Evolutionary conservation across 2,329 filamentous ascomycete genomes (phyloP).

Genomic region (Rhynchosporium agropyri): DNA sequence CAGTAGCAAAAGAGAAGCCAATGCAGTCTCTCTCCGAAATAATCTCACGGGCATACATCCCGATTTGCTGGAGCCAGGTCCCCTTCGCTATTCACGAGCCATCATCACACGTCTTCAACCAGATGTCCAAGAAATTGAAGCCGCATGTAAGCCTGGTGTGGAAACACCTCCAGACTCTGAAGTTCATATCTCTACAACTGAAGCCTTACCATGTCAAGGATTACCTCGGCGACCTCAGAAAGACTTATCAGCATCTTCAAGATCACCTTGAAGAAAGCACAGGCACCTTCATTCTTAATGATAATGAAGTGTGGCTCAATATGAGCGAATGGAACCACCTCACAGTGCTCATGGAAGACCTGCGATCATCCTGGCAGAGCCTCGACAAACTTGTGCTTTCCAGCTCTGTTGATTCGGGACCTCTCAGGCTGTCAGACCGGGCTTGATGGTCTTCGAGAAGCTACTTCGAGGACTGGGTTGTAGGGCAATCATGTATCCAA

Average conservation of each 20-base stretch:
- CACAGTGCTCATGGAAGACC: constrained; percentile 18
- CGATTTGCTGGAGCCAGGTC: constrained; percentile 36
- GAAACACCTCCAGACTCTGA: constrained; percentile 33
- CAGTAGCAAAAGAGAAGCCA: constrained; percentile 16
- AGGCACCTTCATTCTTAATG: constrained; percentile 15
- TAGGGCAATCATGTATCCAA: constrained; percentile 33
- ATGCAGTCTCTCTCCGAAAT: constrained; percentile 28
- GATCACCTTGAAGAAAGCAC: constrained; percentile 20
- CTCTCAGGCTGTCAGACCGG: constrained; percentile 31
- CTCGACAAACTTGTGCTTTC: constrained; percentile 33
- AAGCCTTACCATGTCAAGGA: constrained; percentile 16
- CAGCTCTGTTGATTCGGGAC: constrained; percentile 34
- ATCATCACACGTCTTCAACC: constrained; percentile 19
- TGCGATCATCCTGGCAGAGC: constrained; percentile 31
- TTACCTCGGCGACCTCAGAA: constrained; percentile 31
- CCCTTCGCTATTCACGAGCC: constrained; percentile 30
- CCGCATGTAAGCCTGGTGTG: constrained; percentile 29
- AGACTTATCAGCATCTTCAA: constrained; percentile 35
- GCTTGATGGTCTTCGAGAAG: constrained; percentile 33
- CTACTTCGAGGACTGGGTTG: constrained; percentile 34
- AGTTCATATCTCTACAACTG: constrained; percentile 23
- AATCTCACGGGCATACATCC: constrained; percentile 24
- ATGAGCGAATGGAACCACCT: constrained; percentile 16
- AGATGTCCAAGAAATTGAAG: constrained; percentile 5
- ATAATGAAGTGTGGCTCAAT: constrained; percentile 34